Conservation (phyloP, 257 asterid species). For the Solanum raphanifolium region DNA sequence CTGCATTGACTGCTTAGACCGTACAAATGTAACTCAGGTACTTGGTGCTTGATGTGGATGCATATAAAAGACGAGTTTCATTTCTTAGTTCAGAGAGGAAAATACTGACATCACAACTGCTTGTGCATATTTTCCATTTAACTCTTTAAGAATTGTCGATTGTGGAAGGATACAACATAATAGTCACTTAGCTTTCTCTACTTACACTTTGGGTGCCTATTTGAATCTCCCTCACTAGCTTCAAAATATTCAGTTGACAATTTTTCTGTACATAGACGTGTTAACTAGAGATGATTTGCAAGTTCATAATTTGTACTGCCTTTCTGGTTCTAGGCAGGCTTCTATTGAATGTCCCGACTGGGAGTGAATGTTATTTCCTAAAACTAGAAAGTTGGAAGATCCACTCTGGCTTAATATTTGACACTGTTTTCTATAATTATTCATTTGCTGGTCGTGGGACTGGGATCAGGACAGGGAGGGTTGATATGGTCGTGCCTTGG, state of each 20-base stretch:
- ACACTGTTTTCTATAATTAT: not conserved
- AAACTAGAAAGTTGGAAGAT: not conserved
- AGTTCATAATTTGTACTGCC: not conserved
- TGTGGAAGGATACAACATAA: not conserved
- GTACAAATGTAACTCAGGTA: slow-evolving; percentile 98
- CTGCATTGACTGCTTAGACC: slow-evolving; percentile 93
- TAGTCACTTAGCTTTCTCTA: not conserved
- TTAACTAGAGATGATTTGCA: not conserved
- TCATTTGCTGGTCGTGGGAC: not conserved
- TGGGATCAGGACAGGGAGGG: not conserved
- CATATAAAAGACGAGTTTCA: not conserved
- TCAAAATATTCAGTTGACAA: not conserved
- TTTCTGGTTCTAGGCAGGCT: not conserved
- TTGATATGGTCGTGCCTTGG: not conserved
- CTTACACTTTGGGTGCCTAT: not conserved
- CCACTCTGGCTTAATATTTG: not conserved
- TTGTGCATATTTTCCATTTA: not conserved
- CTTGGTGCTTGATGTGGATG: not conserved
- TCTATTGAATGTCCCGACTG: not conserved
- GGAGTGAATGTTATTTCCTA: not conserved
- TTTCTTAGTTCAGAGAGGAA: not conserved
- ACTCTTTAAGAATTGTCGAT: not conserved
- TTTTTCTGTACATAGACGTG: not conserved
- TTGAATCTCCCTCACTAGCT: not conserved
- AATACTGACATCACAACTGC: not conserved